Evolutionary conservation across 805 yeast genomes (phyloP).

Genomic region (Saturnispora serradocipensis): DNA sequence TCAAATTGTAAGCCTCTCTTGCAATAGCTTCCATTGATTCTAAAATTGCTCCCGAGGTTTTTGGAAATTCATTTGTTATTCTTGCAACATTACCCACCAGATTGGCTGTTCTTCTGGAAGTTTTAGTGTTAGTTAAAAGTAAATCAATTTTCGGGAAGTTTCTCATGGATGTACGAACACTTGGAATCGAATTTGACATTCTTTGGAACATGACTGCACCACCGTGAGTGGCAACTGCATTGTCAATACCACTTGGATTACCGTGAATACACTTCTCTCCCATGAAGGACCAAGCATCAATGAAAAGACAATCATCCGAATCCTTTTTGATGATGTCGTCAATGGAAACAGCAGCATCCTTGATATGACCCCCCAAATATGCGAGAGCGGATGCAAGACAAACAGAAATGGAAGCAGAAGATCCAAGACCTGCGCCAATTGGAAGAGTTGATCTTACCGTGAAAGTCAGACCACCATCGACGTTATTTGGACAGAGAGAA

Average conservation of each 20-base stretch:
- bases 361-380: conserved; percentile 47
- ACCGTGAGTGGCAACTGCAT: conserved; percentile 91
- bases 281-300: conserved; percentile 81
- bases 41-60: conserved; percentile 47
- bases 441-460: conserved; percentile 78
- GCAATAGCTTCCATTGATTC: conserved; percentile 73
- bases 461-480: conserved; percentile 45
- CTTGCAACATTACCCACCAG: conserved; percentile 70
- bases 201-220: conserved; percentile 91
- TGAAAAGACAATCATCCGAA: conserved; percentile 41
- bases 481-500: conserved; percentile 39
- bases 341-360: conserved; percentile 27
- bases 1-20: conserved; percentile 57
- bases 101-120: conserved; percentile 81
- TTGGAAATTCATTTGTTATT: conserved; percentile 44
- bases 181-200: conserved; percentile 43
- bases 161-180: conserved; percentile 58
- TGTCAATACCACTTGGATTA: conserved; percentile 93
- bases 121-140: conserved; percentile 72
- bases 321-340: conserved; percentile 30
- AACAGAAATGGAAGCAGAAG: conserved; percentile 86
- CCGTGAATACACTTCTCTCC: conserved; percentile 97
- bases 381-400: conserved; percentile 70
- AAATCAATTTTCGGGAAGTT: conserved; percentile 67
- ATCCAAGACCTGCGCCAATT: conserved; percentile 94